Evolutionary conservation across 2,329 filamentous ascomycete genomes (phyloP), one percentile per base, ranked within the genome.

Genomic region (Juglanconis sp.): DNA sequence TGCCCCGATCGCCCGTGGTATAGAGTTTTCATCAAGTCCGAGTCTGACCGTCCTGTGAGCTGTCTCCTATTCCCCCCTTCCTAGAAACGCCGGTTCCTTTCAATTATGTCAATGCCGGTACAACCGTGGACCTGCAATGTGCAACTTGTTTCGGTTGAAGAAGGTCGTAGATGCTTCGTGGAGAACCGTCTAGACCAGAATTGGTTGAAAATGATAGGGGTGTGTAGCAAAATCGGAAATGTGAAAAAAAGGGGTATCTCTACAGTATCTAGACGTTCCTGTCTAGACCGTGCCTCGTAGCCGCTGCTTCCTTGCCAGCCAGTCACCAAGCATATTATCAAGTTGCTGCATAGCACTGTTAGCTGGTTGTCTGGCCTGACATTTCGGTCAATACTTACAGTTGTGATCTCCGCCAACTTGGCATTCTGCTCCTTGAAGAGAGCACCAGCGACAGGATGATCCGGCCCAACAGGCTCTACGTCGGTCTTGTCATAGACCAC

Each of bases 401-500:
- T 89, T 61, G 91, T 94, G 75, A 99, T 93, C 71, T 95, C 91
- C 56, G 89, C 88, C 70, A 98, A 76, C 70, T 89, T 89, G 66
- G 89, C 90, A 70, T 92, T 93, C 74, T 96, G 91, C 70, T 96
- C 91, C 53, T 87, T 87, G 77, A 96, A 98, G 57, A 98, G 77
- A 30, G 87, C 85, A 13, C 86, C 86, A 54, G 90, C 91, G 49
- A 96, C 81, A 0, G 94, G 94, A 72, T 98, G 93, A 60, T 96
- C 91, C n/a, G 85, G 83, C 1, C 89, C 86, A 7, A 89, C 90
- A 17, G 92, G 90, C 47, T 87, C 83, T 15, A 96, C 87, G 61
- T 93, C 90, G 13, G 87, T 90, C 72, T 93, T 96, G 75, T 98
- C 93, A 71, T 96, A 93, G 34, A 99, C 92, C 63, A 99, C 90